Base-by-base conservation (phyloP, 1,284 basidiomycete species). In the Ceratobasidium papillatum region DNA sequence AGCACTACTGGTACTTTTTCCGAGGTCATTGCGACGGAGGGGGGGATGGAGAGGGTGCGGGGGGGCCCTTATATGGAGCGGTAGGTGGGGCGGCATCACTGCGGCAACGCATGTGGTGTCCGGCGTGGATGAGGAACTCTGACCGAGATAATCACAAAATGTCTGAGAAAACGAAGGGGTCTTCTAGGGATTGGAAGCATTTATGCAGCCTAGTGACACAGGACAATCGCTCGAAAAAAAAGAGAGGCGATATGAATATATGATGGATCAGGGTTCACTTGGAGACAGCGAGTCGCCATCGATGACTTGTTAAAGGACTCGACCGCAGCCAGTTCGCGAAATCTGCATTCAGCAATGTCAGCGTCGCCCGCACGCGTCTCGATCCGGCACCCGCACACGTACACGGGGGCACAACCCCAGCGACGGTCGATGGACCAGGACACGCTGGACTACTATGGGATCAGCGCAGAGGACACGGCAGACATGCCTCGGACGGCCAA, bases 401-500 rank as follows among this genome's bases (percentile, higher is more conserved):
- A 69, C 65, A 58, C 32, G 19, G 65, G 65, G 17, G 65, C 52
- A 4, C 7, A 9, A 17, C 45, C 45, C 9, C 45, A 47, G 45
- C 65, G 65, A 11, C 65, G 65, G 17, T 69, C 65, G 36, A 36
- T 69, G 3, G 65, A 69, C 65, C 65, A 69, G 51, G 65, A 69
- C 34, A 69, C 65, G 41, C 65, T 69, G n/a, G 65, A 69, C 65
- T 69, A 69, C 65, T 69, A 69, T 51, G 65, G 65, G 2, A 61
- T 61, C 58, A 36, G 34, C 34, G 34, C 58, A 0, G 58, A 38
- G n/a, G 58, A 61, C 34, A 38, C 45, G 3, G 38, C 62, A 3
- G 62, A 64, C 62, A 61, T 38, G 34, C 58, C 58, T 12, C 58
- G 2, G 9, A 7, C 58, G 3, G n/a, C 58, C 58, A 36, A 43